These are phyloP conservation scores for Melaleuca alternifolia DNA, from an alignment of 345 rosid genomes.

Conservation along the genomic window DNA sequence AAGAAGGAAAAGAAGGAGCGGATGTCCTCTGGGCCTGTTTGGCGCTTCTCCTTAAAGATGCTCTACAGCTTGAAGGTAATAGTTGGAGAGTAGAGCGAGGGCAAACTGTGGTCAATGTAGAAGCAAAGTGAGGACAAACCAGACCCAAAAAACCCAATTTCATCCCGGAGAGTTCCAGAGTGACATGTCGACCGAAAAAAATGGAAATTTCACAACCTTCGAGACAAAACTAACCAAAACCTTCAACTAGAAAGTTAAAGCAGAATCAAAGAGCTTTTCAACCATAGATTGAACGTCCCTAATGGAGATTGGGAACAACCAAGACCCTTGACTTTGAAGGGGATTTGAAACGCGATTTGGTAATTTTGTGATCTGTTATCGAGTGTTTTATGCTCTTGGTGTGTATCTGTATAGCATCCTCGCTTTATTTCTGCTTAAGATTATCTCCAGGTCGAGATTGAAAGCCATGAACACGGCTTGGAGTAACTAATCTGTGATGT, in stretches of 20 bases:
- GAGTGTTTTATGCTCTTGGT: background rate
- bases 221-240: too few species aligned
- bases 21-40: too few species aligned
- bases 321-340: background rate
- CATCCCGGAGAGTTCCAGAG: background rate
- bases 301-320: background rate
- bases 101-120: background rate
- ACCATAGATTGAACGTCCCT: fast-evolving
- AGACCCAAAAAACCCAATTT: background rate
- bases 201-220: too few species aligned
- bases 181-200: too few species aligned
- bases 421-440: background rate
- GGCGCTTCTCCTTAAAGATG: background rate
- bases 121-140: background rate
- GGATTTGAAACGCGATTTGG: background rate
- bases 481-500: fast-evolving
- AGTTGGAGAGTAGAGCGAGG: background rate
- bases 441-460: fast-evolving
- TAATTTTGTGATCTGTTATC: too few species aligned
- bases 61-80: background rate
- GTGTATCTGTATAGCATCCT: background rate
- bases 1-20: too few species aligned
- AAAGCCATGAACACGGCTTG: background rate
- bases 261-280: too few species aligned
- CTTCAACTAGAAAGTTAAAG: background rate